Evolutionary conservation across 2,329 filamentous ascomycete species (phyloP).

Genomic region (Leptographium procerum): DNA sequence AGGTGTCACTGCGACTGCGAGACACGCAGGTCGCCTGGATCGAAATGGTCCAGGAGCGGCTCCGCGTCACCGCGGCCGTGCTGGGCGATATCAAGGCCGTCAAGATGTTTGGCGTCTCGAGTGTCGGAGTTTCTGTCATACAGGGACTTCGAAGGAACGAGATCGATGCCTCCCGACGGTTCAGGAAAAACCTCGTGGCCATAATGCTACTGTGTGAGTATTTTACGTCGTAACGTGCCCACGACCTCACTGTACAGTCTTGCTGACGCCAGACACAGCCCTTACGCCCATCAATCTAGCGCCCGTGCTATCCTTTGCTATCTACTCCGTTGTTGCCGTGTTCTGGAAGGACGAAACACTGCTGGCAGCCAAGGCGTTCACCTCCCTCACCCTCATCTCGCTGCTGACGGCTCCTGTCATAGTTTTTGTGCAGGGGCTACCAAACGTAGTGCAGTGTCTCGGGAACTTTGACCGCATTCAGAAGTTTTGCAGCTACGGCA

Average conservation of each 20-base stretch:
- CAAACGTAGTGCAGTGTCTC: too few relatives aligned
- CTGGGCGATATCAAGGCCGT: constrained; percentile 37
- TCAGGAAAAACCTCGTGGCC: background rate
- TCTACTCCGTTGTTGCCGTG: constrained; percentile 1
- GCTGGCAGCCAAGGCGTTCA: background rate
- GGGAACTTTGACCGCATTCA: too few relatives aligned
- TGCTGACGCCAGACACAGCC: background rate
- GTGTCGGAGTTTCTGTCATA: constrained; percentile 18
- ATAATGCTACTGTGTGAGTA: background rate
- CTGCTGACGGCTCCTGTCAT: too few relatives aligned
- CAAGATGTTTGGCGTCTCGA: constrained; percentile 35
- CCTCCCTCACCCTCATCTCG: background rate
- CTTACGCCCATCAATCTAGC: background rate
- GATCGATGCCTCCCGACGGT: background rate
- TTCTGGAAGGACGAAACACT: background rate
- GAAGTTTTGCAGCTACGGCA: background rate
- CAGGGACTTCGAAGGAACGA: background rate
- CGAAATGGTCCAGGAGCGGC: too few relatives aligned
- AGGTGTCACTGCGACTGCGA: too few relatives aligned
- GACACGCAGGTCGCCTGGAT: too few relatives aligned
- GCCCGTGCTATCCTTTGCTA: background rate
- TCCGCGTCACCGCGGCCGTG: constrained; percentile 21
- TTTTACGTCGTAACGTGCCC: too few relatives aligned
- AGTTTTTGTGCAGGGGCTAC: too few relatives aligned
- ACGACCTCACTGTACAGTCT: too few relatives aligned